Conservation (phyloP, 169 alveolate genomes). For the Plasmodium fragile region DNA sequence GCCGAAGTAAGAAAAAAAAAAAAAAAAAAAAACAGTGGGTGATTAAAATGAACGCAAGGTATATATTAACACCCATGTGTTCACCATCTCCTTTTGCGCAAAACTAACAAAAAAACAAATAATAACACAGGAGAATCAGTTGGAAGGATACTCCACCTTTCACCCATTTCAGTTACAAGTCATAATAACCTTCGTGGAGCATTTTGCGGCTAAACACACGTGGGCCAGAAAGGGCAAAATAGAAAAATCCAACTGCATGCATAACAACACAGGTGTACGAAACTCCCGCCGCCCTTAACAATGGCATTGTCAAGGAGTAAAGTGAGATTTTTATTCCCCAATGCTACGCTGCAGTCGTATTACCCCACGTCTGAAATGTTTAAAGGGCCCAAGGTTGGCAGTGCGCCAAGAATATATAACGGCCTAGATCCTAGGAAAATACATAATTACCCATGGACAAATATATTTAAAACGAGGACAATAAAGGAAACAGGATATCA, state of each 20-base stretch:
- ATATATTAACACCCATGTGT: neutral
- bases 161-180: neutral
- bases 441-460: constrained; percentile 81
- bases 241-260: neutral
- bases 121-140: neutral
- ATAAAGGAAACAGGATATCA: constrained; percentile 86
- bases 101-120: neutral
- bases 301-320: constrained; percentile 80
- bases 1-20: neutral
- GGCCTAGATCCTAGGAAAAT: constrained; percentile 84
- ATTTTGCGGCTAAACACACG: neutral
- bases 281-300: neutral
- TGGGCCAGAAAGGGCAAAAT: neutral
- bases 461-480: constrained; percentile 77
- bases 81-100: neutral
- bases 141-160: neutral
- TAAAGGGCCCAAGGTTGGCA: constrained; percentile 78
- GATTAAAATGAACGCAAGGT: neutral
- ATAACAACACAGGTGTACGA: neutral
- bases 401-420: constrained; percentile 81
- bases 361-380: constrained; percentile 87
- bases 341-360: constrained; percentile 84
- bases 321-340: constrained; percentile 79
- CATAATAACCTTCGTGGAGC: neutral
- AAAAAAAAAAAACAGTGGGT: neutral